Conservation (phyloP, 257 asterid genomes). For the Jacaranda copaia region DNA sequence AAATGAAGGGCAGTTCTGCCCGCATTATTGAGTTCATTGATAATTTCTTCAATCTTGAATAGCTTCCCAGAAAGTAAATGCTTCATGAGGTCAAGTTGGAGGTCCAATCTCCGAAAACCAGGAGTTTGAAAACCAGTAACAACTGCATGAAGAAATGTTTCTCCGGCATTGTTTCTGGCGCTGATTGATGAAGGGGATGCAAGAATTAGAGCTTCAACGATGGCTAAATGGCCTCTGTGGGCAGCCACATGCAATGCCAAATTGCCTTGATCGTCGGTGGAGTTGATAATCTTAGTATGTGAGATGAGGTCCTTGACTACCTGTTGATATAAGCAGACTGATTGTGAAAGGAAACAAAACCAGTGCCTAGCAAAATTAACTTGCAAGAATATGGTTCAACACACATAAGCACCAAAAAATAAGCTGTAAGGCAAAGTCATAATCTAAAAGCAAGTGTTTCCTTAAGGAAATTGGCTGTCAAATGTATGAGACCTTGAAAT, state of each 20-base stretch:
- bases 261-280: constrained; percentile 79
- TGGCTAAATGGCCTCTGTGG: constrained; percentile 79
- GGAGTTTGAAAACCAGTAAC: constrained; percentile 86
- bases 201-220: constrained; percentile 74
- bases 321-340: constrained; percentile 46
- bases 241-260: constrained; percentile 90
- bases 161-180: constrained; percentile 66
- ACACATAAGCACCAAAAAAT: no score
- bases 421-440: no score
- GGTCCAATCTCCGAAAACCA: constrained; percentile 83
- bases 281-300: constrained; percentile 54
- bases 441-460: no score
- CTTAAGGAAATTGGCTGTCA: no score
- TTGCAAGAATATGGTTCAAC: no score
- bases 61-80: constrained; percentile 55
- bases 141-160: constrained; percentile 79
- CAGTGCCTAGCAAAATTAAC: no score
- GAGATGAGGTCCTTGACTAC: constrained; percentile 67
- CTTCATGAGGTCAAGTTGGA: constrained; percentile 75
- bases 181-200: constrained; percentile 66
- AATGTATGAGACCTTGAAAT: no score
- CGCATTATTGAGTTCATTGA: constrained; percentile 55
- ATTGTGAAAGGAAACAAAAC: background rate
- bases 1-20: constrained; percentile 85
- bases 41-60: constrained; percentile 57